phyloP scores from a whole-genome alignment of 768 basidiomycete genomes.

The Pulveroboletus sp. region DNA sequence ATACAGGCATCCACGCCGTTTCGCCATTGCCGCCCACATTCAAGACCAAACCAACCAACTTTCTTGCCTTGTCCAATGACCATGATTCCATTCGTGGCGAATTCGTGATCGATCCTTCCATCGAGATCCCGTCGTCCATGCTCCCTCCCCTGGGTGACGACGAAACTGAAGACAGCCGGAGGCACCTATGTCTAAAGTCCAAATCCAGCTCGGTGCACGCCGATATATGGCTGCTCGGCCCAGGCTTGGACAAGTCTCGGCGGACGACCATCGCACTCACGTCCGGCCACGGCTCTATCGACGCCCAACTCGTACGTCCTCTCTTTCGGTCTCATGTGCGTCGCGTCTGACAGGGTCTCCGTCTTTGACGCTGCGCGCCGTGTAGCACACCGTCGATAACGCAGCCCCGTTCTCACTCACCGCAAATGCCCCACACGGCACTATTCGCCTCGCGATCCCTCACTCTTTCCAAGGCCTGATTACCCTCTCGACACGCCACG shows the following conservation, averaged over 20 bases:
- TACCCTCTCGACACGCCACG: slow-evolving; percentile 15
- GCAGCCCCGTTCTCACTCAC: slow-evolving; percentile 17
- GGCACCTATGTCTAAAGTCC: slow-evolving; percentile 36
- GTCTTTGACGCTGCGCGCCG: background rate
- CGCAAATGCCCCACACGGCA: slow-evolving; percentile 8
- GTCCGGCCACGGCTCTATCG: slow-evolving; percentile 16
- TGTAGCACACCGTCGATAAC: slow-evolving; percentile 15
- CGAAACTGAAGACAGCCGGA: slow-evolving; percentile 38
- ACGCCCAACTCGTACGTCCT: slow-evolving; percentile 18
- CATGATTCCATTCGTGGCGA: slow-evolving; percentile 17
- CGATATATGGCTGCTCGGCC: slow-evolving; percentile 36
- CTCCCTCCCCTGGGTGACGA: slow-evolving; percentile 36
- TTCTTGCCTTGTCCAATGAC: slow-evolving; percentile 12
- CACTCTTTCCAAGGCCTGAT: slow-evolving; percentile 22
- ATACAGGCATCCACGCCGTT: too few species aligned
- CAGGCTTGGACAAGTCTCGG: background rate
- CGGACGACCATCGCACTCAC: slow-evolving; percentile 23
- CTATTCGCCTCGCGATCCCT: slow-evolving; percentile 16
- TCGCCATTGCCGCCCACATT: slow-evolving; percentile 1
- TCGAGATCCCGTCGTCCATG: slow-evolving; percentile 37
- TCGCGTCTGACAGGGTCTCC: too few species aligned
- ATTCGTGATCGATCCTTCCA: slow-evolving; percentile 44
- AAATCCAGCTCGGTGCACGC: slow-evolving; percentile 35
- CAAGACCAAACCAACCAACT: slow-evolving; percentile 30
- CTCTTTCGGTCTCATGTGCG: too few species aligned